phyloP scores from a whole-genome alignment of 208 protist genomes.

The Leishmania aethiopica region DNA sequence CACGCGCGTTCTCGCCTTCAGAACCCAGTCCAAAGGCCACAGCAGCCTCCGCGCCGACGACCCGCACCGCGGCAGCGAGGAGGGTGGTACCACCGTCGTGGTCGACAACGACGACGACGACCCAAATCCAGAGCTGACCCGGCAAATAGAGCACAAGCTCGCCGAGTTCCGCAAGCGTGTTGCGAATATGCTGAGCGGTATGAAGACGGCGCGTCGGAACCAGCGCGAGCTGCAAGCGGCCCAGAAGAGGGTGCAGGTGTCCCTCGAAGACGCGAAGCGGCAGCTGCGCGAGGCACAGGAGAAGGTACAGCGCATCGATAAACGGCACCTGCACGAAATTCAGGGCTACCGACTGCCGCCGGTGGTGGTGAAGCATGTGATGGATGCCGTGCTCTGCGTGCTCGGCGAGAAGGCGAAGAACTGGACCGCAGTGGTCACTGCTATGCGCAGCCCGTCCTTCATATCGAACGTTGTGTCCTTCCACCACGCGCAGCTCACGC shows the following conservation, averaged over 20 bases:
- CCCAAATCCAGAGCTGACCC: slow-evolving; percentile 9
- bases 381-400: slow-evolving; percentile 60
- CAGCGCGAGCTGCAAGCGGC: slow-evolving; percentile 29
- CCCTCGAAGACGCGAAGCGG: slow-evolving; percentile 22
- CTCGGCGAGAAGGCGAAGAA: slow-evolving; percentile 43
- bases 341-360: slow-evolving; percentile 74
- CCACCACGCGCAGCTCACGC: slow-evolving; percentile 39
- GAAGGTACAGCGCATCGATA: slow-evolving; percentile 54
- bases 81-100: neutral
- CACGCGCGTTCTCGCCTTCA: slow-evolving; percentile 13
- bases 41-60: neutral
- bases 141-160: slow-evolving; percentile 25
- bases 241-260: slow-evolving; percentile 22
- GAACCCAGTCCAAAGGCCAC: neutral
- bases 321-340: slow-evolving; percentile 51
- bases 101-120: neutral
- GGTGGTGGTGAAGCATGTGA: slow-evolving; percentile 64
- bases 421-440: slow-evolving; percentile 48
- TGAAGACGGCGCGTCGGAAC: slow-evolving; percentile 19
- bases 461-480: slow-evolving; percentile 44
- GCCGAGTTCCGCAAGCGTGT: slow-evolving; percentile 15
- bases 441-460: slow-evolving; percentile 48
- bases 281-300: slow-evolving; percentile 48
- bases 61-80: neutral
- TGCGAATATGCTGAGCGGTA: slow-evolving; percentile 8